Base-by-base conservation (phyloP, 1,284 basidiomycete genomes). In the Leccinum subrobustum region DNA sequence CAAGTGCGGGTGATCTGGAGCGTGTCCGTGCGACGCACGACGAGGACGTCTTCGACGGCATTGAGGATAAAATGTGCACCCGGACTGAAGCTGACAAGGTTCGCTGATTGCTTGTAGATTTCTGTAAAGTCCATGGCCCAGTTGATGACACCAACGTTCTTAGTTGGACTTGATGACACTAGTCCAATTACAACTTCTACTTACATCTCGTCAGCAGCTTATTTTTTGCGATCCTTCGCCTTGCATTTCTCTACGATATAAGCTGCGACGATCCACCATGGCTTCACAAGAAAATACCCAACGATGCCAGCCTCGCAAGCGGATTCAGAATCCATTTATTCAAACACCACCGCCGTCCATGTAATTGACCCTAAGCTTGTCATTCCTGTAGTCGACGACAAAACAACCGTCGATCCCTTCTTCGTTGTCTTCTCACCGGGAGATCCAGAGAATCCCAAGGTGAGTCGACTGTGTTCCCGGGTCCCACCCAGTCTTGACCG, bases 1-100 rank as follows among this genome's bases (percentile, higher is more conserved):
- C 91, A 92, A 16, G 88, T 87, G 55, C 88, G 82, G 6, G 83
- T 82, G 57, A 93, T 87, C 68, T 89, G 85, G 67, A 93, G 86
- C 12, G 87, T 86, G 67, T 92, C 90, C 20, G 89, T 81, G 57
- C 88, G 85, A 33, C 91, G 83, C 20, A 93, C 80, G 64, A 93
- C 83, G 61, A 93, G 78, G 57, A 87, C 80, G 67, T 92, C 87
- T 64, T 89, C 81, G 16, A 88, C 79, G 1, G 88, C 89, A 25
- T 86, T 89, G 39, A 92, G 80, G 63, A 92, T 80, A 65, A 91
- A 91, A 61, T 91, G 86, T 0, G 86, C 81, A 25, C 90, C 89
- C 9, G 87, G 85, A 65, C 85, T 92, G 77, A 92, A 91, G 14
- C 79, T 71, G 60, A 91, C 90, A 52, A 89, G 81, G 18, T 77